Percentiles rank a stretch among this genome's conserved stretches.
Evolutionary conservation across 805 yeast genomes (phyloP).

Genomic region (Saturnispora galanensis): DNA sequence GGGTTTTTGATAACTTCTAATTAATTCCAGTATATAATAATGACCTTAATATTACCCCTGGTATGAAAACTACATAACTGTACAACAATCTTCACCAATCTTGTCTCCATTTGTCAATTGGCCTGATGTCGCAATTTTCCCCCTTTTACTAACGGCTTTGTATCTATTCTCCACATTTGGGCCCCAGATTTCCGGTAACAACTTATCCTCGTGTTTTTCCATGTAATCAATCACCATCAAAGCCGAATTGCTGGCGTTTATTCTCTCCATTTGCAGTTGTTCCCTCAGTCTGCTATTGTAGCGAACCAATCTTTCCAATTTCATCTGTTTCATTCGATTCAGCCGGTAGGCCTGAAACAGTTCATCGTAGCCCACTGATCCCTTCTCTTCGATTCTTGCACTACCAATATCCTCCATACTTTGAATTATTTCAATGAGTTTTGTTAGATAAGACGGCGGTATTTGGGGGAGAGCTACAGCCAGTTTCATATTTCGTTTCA

Average conservation of each 20-base stretch:
- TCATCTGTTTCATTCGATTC: constrained; percentile 34
- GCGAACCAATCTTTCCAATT: constrained; percentile 51
- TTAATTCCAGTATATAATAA: background rate
- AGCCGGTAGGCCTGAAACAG: constrained; percentile 31
- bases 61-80: constrained; percentile 17
- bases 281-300: constrained; percentile 44
- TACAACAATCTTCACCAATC: constrained; percentile 19
- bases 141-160: constrained; percentile 16
- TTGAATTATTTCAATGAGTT: too few relatives aligned
- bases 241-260: constrained; percentile 56
- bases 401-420: background rate
- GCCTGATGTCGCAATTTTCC: constrained; percentile 27
- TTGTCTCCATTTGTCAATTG: constrained; percentile 18
- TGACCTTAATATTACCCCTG: too few relatives aligned
- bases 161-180: constrained; percentile 4
- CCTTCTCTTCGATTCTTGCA: background rate
- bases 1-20: constrained; percentile 1
- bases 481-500: constrained; percentile 7
- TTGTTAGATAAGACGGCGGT: too few relatives aligned
- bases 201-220: constrained; percentile 36
- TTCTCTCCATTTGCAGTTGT: constrained; percentile 44
- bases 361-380: constrained; percentile 1
- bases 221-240: constrained; percentile 34
- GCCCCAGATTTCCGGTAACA: constrained; percentile 38
- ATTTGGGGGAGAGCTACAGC: too few relatives aligned